Conservation (phyloP, 352 stramenopile genomes). For the Pythium biforme region DNA sequence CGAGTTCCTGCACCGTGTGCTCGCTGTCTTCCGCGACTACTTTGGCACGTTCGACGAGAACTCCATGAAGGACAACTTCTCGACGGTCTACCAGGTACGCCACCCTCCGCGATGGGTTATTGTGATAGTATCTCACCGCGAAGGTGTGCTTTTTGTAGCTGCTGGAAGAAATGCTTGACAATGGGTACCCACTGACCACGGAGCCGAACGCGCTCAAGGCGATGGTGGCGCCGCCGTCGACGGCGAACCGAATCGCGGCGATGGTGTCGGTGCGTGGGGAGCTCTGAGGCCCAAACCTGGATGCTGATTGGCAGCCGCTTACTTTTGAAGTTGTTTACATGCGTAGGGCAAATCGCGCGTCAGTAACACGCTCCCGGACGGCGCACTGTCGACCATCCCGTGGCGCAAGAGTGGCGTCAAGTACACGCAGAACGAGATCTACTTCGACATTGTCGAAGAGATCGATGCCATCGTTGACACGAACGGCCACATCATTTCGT, state of each 20-base stretch:
- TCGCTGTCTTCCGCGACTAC: slow-evolving; percentile 97
- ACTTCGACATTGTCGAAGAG: slow-evolving; percentile 98
- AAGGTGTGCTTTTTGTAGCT: slow-evolving; percentile 35
- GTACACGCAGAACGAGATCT: slow-evolving; percentile 98
- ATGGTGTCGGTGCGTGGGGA: slow-evolving; percentile 70
- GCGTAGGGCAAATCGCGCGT: slow-evolving; percentile 82
- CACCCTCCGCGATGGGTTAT: background rate
- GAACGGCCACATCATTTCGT: slow-evolving; percentile 90
- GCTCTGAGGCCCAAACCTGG: background rate
- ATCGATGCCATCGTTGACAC: slow-evolving; percentile 96
- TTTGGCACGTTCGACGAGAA: slow-evolving; percentile 96
- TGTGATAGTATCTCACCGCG: background rate
- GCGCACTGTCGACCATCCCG: slow-evolving; percentile 95
- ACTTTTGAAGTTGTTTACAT: background rate
- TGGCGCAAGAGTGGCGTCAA: slow-evolving; percentile 96
- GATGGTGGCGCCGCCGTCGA: slow-evolving; percentile 95
- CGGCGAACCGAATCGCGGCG: slow-evolving; percentile 86
- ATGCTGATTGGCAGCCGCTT: background rate
- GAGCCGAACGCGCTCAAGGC: slow-evolving; percentile 97
- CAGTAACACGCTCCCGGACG: slow-evolving; percentile 90
- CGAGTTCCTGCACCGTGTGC: slow-evolving; percentile 96
- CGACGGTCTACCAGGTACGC: slow-evolving; percentile 91
- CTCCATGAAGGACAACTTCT: slow-evolving; percentile 98
- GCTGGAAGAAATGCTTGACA: slow-evolving; percentile 97
- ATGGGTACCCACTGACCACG: slow-evolving; percentile 96